Conservation (phyloP, 1,139 yeast species). For the Geotrichum reessii region DNA sequence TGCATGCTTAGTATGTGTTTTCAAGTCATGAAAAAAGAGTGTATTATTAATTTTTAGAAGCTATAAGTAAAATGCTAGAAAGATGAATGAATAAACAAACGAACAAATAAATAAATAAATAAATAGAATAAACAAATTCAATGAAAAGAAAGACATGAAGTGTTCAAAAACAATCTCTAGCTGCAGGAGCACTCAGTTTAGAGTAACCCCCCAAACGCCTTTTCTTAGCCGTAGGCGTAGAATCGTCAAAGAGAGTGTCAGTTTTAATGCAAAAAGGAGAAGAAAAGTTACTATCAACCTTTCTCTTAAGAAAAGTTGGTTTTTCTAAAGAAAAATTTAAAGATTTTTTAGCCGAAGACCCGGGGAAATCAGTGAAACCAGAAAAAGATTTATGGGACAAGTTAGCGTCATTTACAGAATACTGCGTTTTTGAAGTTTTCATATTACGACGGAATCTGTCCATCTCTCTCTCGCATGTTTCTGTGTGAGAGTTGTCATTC, state of each 20-base stretch:
- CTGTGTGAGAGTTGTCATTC: constrained; percentile 67
- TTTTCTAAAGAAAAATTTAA: background rate
- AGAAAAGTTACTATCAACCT: background rate
- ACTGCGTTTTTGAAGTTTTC: constrained; percentile 16
- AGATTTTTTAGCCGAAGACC: constrained; percentile 6
- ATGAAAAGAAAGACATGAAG: background rate
- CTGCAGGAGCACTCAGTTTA: background rate
- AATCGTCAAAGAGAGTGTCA: constrained; percentile 4
- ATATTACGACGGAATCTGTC: constrained; percentile 50
- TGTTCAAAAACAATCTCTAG: background rate
- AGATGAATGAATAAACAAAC: background rate
- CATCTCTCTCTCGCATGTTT: constrained; percentile 67
- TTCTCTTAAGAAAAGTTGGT: background rate
- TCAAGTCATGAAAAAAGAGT: background rate
- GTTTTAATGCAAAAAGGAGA: constrained; percentile 5
- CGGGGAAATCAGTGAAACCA: background rate
- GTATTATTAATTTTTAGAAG: constrained; percentile 14
- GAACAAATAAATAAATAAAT: constrained; percentile 5
- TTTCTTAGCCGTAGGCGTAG: constrained; percentile 4
- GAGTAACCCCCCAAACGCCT: background rate
- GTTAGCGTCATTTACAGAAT: background rate
- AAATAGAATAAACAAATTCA: constrained; percentile 6
- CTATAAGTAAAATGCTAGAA: constrained; percentile 14
- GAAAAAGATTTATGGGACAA: background rate
- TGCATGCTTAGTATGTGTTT: too few species aligned